Base-by-base conservation (phyloP, 495 filamentous ascomycete species). In the Neurospora sp. region DNA sequence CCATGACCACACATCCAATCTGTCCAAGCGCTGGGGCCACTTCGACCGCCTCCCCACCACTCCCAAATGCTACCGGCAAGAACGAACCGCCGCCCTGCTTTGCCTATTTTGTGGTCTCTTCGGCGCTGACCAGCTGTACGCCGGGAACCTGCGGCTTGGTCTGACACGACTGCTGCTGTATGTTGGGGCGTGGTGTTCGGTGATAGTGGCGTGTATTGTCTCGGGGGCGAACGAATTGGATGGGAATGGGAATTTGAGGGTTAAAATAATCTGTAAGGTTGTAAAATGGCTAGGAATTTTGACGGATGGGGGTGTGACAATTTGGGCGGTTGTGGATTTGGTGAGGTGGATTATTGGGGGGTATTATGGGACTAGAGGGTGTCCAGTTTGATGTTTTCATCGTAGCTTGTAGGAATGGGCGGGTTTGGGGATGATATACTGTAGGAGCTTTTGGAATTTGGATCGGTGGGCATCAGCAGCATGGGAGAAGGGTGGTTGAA, bases 161-260 rank as follows among this genome's bases (percentile, higher is more conserved):
- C 53, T 61, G 22, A 31, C 53, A 14, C 53, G 53, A 5, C 12
- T 61, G 22, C 12, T 61, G 12, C 14, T 31, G 22, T 22, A 61
- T 3, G 12, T 16, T 61, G 16, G 11, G 20, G n/a, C 20, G 3
- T 27, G 48, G 10, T 20, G 44, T 59, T 27, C 5, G 20, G 5
- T 59, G 0, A 27, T 27, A 0, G 20, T 1, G 48, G 48, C 11
- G 0, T 0, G 3, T 11, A 20, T n/a, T 11, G 0, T 10, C 9
- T 10, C 8, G 0, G 40, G 14, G 40, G 40, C 14, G 1, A 20
- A 20, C 2, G n/a, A 0, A 10, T 1, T 1, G 8, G 44, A 46
- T 1, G 2, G 0, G 42, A 46, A 46, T 1, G 3, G 0, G 44
- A 46, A n/a, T 3, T 10, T 3, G 44, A 20, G 18, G 9, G 8